phyloP scores from a whole-genome alignment of 345 rosid genomes.

The Salix arbutifolia region DNA sequence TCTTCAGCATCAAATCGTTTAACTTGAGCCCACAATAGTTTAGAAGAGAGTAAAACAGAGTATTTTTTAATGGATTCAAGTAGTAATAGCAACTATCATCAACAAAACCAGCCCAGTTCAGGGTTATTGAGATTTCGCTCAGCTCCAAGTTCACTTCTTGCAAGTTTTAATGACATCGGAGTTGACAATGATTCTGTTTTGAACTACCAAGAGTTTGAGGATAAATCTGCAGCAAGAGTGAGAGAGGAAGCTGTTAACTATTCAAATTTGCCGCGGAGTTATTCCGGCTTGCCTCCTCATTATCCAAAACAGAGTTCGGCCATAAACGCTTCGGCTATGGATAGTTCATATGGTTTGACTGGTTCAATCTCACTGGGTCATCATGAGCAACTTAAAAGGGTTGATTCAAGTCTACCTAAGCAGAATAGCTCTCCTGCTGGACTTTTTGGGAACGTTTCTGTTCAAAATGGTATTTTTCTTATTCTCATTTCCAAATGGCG shows the following conservation, averaged over 20 bases:
- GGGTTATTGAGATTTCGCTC: conserved; percentile 83
- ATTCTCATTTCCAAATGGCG: conserved; percentile 5
- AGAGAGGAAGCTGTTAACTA: conserved; percentile 29
- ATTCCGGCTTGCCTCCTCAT: conserved; percentile 69
- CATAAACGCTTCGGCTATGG: conserved; percentile 44
- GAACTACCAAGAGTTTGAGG: conserved; percentile 28
- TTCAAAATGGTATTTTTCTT: conserved; percentile 60
- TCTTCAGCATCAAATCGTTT: conserved; percentile 24
- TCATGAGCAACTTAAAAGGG: conserved; percentile 33
- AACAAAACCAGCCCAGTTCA: conserved; percentile 48
- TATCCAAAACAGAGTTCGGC: conserved; percentile 61
- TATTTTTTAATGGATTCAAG: conserved; percentile 56
- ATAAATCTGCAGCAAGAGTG: conserved; percentile 22
- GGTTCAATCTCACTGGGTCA: conserved; percentile 35
- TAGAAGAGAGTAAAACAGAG: conserved; percentile 5
- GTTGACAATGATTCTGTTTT: conserved; percentile 25
- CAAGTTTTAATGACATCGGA: conserved; percentile 31
- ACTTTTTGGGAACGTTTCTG: conserved; percentile 51
- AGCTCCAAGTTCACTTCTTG: conserved; percentile 62
- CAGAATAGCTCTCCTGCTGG: conserved; percentile 89
- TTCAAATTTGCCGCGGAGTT: conserved; percentile 39
- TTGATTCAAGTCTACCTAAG: conserved; percentile 48
- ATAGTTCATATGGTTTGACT: conserved; percentile 41
- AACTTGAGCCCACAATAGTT: conserved; percentile 3
- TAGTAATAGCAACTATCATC: conserved; percentile 28